Conservation (phyloP, 495 filamentous ascomycete genomes). For the Penicillium salamii region DNA sequence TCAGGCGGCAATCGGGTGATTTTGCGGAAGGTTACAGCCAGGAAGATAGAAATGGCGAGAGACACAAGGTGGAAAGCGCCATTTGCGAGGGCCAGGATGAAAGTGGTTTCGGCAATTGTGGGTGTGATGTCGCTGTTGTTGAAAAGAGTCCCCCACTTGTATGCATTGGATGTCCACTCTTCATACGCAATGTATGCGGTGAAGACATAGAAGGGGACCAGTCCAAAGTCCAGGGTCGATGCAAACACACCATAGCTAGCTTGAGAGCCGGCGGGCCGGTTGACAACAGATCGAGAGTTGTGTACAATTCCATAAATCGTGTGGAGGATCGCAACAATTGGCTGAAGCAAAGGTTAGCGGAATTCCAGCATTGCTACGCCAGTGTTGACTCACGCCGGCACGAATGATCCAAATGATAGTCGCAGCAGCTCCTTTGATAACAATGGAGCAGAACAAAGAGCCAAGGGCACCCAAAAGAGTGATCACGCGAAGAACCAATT, state of each 20-base stretch:
- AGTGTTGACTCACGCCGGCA: constrained; percentile 61
- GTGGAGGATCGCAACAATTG: constrained; percentile 67
- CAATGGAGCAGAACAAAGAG: constrained; percentile 67
- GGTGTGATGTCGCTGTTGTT: constrained; percentile 41
- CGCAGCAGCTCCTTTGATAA: constrained; percentile 60
- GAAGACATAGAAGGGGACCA: constrained; percentile 77
- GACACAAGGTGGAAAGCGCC: constrained; percentile 69
- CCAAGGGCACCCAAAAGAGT: constrained; percentile 67
- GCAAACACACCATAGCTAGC: constrained; percentile 85
- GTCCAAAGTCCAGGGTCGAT: constrained; percentile 62
- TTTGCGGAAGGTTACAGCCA: constrained; percentile 72
- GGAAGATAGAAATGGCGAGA: constrained; percentile 63
- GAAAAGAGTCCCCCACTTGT: constrained; percentile 65
- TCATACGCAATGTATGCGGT: constrained; percentile 56
- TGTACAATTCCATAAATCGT: constrained; percentile 77
- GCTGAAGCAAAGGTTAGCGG: constrained; percentile 39
- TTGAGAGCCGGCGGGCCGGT: constrained; percentile 69
- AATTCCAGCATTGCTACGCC: background rate
- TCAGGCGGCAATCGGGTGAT: constrained; percentile 81
- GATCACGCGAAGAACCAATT: constrained; percentile 62
- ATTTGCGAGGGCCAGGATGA: constrained; percentile 58
- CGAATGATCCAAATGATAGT: constrained; percentile 72
- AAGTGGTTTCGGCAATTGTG: constrained; percentile 59
- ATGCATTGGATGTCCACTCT: constrained; percentile 37
- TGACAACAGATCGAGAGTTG: constrained; percentile 61